These are phyloP conservation scores for Geosmithia putterillii DNA, from an alignment of 2,329 filamentous ascomycete species.

Conservation along the genomic window DNA sequence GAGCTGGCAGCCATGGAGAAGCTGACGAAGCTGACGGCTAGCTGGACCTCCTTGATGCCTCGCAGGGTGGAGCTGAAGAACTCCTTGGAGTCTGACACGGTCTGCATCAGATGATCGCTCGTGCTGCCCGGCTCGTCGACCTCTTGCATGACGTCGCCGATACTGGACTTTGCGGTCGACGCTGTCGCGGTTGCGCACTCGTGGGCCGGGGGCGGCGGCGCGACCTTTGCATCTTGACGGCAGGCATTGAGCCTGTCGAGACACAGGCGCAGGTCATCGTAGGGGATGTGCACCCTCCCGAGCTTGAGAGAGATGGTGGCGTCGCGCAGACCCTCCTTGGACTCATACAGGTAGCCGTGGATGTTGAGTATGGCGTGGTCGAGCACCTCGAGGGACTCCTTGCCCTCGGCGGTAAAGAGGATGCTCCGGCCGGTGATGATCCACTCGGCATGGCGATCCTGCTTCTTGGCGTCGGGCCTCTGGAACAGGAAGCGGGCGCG, in stretches of 20 bases:
- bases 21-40: slow-evolving; percentile 83
- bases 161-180: slow-evolving; percentile 49
- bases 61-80: slow-evolving; percentile 82
- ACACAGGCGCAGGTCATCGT: slow-evolving; percentile 68
- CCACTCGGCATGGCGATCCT: slow-evolving; percentile 74
- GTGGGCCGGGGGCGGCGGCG: neutral
- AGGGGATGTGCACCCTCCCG: slow-evolving; percentile 79
- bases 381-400: slow-evolving; percentile 74
- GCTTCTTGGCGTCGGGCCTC: slow-evolving; percentile 46
- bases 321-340: slow-evolving; percentile 78
- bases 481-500: slow-evolving; percentile 81
- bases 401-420: slow-evolving; percentile 75
- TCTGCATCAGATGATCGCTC: slow-evolving; percentile 59
- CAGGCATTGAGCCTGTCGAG: slow-evolving; percentile 40
- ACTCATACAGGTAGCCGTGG: slow-evolving; percentile 79
- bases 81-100: slow-evolving; percentile 84
- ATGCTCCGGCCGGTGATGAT: slow-evolving; percentile 77
- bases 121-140: slow-evolving; percentile 54
- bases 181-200: too few relatives aligned
- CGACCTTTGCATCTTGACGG: slow-evolving; percentile 12
- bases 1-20: slow-evolving; percentile 68
- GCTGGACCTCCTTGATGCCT: slow-evolving; percentile 92
- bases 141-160: slow-evolving; percentile 66
- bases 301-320: slow-evolving; percentile 84
- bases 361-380: slow-evolving; percentile 83